Evolutionary conservation across 108 stramenopile genomes (phyloP).

Genomic region (Skeletonema menzelii): DNA sequence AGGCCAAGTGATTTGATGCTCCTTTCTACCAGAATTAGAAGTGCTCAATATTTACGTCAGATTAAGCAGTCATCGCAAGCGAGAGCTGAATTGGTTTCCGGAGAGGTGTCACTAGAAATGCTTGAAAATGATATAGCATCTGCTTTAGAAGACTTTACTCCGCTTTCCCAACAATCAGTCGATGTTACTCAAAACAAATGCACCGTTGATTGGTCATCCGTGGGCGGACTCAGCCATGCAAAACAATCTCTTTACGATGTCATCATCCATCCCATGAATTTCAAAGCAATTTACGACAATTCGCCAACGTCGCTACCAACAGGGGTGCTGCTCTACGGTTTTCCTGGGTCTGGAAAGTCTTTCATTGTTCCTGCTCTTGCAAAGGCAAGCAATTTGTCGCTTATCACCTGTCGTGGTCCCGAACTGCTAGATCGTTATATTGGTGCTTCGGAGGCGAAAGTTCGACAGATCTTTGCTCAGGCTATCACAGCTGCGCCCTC

Average conservation of each 20-base stretch:
- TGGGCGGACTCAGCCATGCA: conserved; percentile 77
- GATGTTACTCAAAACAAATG: conserved; percentile 20
- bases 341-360: conserved; percentile 82
- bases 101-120: background rate
- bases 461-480: conserved; percentile 89
- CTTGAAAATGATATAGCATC: conserved; percentile 32
- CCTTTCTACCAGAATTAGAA: conserved; percentile 43
- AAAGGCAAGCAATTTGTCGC: conserved; percentile 74
- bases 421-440: conserved; percentile 98
- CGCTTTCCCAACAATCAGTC: conserved; percentile 45
- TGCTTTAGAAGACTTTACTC: conserved; percentile 33
- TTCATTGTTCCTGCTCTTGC: conserved; percentile 90
- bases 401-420: conserved; percentile 92
- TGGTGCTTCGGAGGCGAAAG: conserved; percentile 96
- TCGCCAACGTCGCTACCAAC: conserved; percentile 68
- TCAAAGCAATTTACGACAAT: conserved; percentile 63
- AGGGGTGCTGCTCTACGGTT: conserved; percentile 80
- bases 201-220: conserved; percentile 53
- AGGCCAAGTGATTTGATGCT: conserved; percentile 61
- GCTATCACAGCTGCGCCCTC: conserved; percentile 89
- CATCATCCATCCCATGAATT: conserved; percentile 72
- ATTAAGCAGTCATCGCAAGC: conserved; percentile 14
- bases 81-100: background rate
- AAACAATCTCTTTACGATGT: conserved; percentile 60
- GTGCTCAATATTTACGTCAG: conserved; percentile 26